Conservation (phyloP, 2,329 filamentous ascomycete species). For the Gaeumannomyces sp. region DNA sequence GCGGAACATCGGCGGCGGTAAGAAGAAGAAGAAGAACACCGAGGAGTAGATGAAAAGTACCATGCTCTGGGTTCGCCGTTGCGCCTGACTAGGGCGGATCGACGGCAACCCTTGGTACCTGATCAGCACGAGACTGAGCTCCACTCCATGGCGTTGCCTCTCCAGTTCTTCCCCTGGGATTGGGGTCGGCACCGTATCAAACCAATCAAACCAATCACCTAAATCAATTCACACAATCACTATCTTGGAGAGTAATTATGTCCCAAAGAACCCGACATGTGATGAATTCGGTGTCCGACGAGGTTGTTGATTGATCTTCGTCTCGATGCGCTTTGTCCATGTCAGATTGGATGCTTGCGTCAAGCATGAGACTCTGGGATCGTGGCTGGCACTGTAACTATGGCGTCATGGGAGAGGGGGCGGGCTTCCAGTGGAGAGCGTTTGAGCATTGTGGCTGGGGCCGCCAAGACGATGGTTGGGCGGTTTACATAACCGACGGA, state of each 20-base stretch:
- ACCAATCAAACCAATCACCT: background rate
- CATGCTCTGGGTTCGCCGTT: background rate
- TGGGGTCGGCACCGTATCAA: background rate
- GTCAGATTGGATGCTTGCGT: background rate
- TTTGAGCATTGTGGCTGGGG: background rate
- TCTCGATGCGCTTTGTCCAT: background rate
- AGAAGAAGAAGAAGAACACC: slow-evolving; percentile 54
- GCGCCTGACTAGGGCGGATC: too few species aligned
- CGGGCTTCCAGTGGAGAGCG: too few species aligned
- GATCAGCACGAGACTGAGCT: background rate
- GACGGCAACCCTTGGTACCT: background rate
- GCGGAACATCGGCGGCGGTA: slow-evolving; percentile 48
- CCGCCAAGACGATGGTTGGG: background rate
- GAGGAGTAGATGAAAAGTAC: slow-evolving; percentile 30
- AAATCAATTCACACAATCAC: background rate
- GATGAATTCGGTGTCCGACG: background rate
- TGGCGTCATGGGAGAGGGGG: background rate
- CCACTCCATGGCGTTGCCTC: background rate
- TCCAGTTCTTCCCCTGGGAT: background rate
- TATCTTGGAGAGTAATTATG: background rate
- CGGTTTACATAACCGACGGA: background rate
- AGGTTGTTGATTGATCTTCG: background rate
- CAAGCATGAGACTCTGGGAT: background rate
- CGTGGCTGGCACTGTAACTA: background rate
- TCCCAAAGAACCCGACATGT: background rate